Evolutionary conservation across 1,139 yeast species (phyloP).

Genomic region (Geotrichum phurueaensis): DNA sequence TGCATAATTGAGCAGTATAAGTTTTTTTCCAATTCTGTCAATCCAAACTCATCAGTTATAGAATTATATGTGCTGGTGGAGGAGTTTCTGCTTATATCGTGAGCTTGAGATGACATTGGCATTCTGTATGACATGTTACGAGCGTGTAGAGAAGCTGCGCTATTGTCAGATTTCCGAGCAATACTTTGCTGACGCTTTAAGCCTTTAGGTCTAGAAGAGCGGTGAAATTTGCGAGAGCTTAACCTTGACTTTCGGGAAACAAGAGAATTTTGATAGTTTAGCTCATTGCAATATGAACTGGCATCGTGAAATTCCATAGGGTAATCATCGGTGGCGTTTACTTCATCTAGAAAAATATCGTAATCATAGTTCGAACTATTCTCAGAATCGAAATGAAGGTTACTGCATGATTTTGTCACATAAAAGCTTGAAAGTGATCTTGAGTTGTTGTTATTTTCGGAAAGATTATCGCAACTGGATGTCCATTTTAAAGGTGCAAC

Average conservation of each 20-base stretch:
- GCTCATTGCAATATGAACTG: background rate
- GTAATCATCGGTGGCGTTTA: constrained; percentile 12
- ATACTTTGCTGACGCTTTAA: background rate
- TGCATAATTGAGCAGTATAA: background rate
- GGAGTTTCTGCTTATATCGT: background rate
- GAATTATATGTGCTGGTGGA: background rate
- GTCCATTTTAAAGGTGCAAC: background rate
- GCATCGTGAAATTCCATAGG: background rate
- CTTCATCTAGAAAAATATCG: constrained; percentile 18
- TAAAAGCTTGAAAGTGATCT: background rate
- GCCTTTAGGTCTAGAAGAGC: background rate
- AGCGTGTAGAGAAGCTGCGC: background rate
- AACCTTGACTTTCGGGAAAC: background rate
- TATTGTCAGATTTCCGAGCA: background rate
- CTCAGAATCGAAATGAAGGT: background rate
- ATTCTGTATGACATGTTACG: background rate
- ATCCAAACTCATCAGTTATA: background rate
- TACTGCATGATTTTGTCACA: constrained; percentile 1
- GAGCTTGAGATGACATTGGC: background rate
- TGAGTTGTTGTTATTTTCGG: background rate
- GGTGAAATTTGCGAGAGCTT: background rate
- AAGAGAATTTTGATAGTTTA: background rate
- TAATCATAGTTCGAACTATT: constrained; percentile 11
- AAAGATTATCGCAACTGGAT: background rate
- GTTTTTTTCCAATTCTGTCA: background rate